Percentiles rank a stretch among this genome's conserved stretches.
Conservation (phyloP, 2,329 filamentous ascomycete species). For the Paracoccidioides lutzii region DNA sequence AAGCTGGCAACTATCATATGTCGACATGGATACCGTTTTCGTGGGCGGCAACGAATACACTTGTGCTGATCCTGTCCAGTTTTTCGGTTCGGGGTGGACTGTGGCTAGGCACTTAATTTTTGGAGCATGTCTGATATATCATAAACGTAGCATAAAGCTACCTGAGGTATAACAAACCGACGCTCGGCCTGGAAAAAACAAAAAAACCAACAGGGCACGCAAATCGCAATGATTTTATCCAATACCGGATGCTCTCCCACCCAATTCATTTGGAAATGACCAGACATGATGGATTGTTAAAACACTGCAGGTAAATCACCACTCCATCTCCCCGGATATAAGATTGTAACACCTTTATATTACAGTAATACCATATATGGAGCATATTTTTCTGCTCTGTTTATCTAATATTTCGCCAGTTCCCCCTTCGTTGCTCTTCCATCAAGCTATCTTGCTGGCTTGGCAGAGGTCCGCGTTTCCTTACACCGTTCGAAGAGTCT, state of each 20-base stretch:
- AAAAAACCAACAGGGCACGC: not conserved
- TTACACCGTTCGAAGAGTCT: constrained; percentile 26
- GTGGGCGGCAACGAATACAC: constrained; percentile 73
- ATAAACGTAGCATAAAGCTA: too few relatives aligned
- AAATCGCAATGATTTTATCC: not conserved
- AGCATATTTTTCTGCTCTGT: not conserved
- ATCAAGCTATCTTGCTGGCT: constrained; percentile 73
- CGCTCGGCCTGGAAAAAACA: too few relatives aligned
- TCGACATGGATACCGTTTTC: constrained; percentile 88
- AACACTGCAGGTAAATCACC: not conserved
- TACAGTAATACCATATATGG: not conserved
- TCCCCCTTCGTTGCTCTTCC: constrained; percentile 55
- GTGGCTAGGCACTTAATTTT: constrained; percentile 30
- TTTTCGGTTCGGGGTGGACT: constrained; percentile 88
- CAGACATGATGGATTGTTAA: too few relatives aligned
- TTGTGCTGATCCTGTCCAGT: constrained; percentile 72
- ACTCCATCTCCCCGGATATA: not conserved
- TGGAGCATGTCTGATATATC: not conserved
- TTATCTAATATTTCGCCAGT: constrained; percentile 34
- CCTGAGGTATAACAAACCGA: too few relatives aligned
- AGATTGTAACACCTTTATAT: not conserved
- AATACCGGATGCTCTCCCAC: not conserved
- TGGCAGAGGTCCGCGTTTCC: constrained; percentile 57
- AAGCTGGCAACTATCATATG: constrained; percentile 74
- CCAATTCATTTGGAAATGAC: too few relatives aligned